Base-by-base conservation (phyloP, 345 rosid species). In the Clarkia xantiana region DNA sequence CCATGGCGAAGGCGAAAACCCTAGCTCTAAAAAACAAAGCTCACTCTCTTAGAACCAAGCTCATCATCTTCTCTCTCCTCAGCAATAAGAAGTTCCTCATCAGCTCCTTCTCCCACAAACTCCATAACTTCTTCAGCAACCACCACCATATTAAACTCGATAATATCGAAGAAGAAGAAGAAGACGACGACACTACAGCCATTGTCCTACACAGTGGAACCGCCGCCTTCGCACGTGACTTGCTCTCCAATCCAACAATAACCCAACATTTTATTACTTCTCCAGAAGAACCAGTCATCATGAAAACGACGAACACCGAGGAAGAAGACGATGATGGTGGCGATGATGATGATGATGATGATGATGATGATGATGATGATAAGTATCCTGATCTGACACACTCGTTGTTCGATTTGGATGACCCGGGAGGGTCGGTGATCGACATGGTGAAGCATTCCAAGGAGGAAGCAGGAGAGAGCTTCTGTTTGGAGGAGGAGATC, bases 401-500 rank as follows among this genome's bases (percentile, higher is more conserved):
- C 44, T 44, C 43, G 25, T 11, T 44, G 59, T 45, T 44, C 14
- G 43, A 45, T 17, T 25, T 44, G 15, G 65, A 45, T 10, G 68
- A 58, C 8, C 41, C 51, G 14, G 81, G 51, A 8, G 76, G 71
- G 12, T 82, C 95, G 8, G 86, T 86, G 56, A 80, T 82, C 25
- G 96, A 86, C 0, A 18, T 86, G 58, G 86, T 82, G 58, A 82
- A 78, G 68, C 72, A 75, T 10, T 74, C 82, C 0, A 86, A 78
- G 58, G 69, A 73, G 16, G 77, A 71, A 43, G 57, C 46, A 4
- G 96, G 94, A 18, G 78, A 74, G 51, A 75, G 73, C 64, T 86
- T 86, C 66, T 74, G 53, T 19, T 58, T 86, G 59, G 95, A 86
- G 60, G 94, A 80, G 16, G 96, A 82, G 71, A 82, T 86, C n/a